A percentile compares a stretch with the other conserved stretches of the same genome.
phyloP scores from a whole-genome alignment of 768 basidiomycete genomes.

The Pulveroboletus sp. region DNA sequence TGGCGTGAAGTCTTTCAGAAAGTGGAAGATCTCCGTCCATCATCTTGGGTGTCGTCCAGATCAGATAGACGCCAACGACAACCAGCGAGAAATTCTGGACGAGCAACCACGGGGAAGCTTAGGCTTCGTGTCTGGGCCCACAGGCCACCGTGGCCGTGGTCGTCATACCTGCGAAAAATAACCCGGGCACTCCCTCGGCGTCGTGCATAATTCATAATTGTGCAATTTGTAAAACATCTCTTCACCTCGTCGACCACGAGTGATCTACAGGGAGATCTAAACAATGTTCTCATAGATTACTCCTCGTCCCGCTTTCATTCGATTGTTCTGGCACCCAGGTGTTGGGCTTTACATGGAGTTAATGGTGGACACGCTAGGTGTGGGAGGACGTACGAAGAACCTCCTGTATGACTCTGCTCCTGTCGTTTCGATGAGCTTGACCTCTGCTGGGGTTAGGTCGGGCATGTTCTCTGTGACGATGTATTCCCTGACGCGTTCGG shows the following conservation, averaged over 20 bases:
- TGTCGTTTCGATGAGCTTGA: constrained; percentile 22
- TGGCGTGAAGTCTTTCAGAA: too few species aligned
- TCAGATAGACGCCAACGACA: neutral
- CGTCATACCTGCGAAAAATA: too few species aligned
- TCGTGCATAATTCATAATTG: neutral
- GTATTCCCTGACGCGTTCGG: constrained; percentile 31
- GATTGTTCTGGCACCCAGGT: constrained; percentile 21
- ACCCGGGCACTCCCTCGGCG: too few species aligned
- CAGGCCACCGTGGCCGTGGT: too few species aligned
- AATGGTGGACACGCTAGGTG: neutral
- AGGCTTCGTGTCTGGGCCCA: neutral
- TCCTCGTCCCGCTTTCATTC: neutral
- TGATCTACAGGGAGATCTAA: neutral
- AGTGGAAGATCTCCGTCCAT: neutral
- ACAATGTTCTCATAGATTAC: neutral
- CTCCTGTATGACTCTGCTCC: constrained; percentile 23
- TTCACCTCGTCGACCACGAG: neutral
- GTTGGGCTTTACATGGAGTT: constrained; percentile 5
- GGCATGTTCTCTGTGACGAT: constrained; percentile 27
- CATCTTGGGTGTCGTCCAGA: neutral
- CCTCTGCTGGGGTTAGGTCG: constrained; percentile 24
- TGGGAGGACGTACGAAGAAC: constrained; percentile 22
- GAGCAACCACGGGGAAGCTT: neutral
- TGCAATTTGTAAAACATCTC: neutral
- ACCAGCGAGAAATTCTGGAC: neutral